A percentile compares a stretch with the other conserved stretches of the same genome.
Conservation (phyloP, 2,329 filamentous ascomycete genomes). For the Fusarium burgessii region DNA sequence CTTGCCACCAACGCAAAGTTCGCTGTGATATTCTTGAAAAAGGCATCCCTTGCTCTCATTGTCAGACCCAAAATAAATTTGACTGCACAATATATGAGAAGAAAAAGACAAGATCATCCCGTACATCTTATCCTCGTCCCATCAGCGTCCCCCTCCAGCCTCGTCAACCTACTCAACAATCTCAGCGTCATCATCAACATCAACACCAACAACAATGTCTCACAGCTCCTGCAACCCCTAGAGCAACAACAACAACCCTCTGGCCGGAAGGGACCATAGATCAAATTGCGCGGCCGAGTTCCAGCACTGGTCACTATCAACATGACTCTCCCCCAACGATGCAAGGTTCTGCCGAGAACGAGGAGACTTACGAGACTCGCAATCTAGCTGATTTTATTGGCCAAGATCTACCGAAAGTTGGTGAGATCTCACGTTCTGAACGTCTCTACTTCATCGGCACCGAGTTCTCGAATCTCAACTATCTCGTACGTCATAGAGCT, state of each 20-base stretch:
- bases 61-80: conserved; percentile 54
- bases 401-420: conserved; percentile 57
- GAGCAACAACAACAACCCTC: conserved; percentile 5
- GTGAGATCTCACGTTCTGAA: conserved; percentile 60
- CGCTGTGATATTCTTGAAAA: conserved; percentile 62
- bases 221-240: conserved; percentile 41
- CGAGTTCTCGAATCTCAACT: conserved; percentile 67
- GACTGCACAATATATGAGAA: conserved; percentile 63
- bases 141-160: conserved; percentile 59
- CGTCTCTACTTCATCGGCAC: conserved; percentile 67
- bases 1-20: conserved; percentile 64
- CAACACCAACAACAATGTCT: conserved; percentile 47
- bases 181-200: neutral
- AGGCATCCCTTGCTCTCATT: conserved; percentile 63
- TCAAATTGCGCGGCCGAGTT: conserved; percentile 24
- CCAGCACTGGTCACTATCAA: conserved; percentile 14
- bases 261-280: conserved; percentile 26
- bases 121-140: conserved; percentile 40
- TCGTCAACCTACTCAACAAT: conserved; percentile 51
- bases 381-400: conserved; percentile 64
- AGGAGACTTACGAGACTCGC: conserved; percentile 55
- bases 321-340: conserved; percentile 28
- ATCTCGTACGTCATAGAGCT: conserved; percentile 63
- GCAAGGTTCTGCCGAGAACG: conserved; percentile 39
- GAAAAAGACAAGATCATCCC: conserved; percentile 56